A percentile compares a stretch with the other conserved stretches of the same genome.
Evolutionary conservation across 768 basidiomycete genomes (phyloP).

Genomic region (Termitomyces sp.): DNA sequence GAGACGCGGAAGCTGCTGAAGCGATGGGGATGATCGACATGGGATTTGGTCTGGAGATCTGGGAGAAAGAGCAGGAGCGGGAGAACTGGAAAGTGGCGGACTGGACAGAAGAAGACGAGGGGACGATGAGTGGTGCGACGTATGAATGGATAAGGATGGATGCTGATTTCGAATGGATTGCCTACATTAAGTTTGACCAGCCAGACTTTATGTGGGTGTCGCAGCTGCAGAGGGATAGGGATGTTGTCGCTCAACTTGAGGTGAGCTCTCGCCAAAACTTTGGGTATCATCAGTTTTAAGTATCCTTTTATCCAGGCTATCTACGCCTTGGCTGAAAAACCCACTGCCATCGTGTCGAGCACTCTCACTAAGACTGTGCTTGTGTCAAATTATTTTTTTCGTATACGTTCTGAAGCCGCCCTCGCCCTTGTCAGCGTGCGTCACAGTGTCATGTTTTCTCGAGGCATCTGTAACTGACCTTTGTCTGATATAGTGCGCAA

Average conservation of each 20-base stretch:
- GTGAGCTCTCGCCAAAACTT: slow-evolving; percentile 35
- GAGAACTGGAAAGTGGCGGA: slow-evolving; percentile 96
- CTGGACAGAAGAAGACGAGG: slow-evolving; percentile 97
- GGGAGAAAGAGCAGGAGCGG: slow-evolving; percentile 93
- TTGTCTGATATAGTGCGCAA: slow-evolving; percentile 60
- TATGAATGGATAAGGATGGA: slow-evolving; percentile 99
- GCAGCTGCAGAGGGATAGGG: slow-evolving; percentile 90
- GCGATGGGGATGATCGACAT: slow-evolving; percentile 93
- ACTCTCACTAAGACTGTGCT: slow-evolving; percentile 90
- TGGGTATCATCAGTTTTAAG: not conserved
- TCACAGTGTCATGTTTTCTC: not conserved
- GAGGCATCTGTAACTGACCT: slow-evolving; percentile 2
- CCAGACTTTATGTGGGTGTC: slow-evolving; percentile 99
- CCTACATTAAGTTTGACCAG: slow-evolving; percentile 87
- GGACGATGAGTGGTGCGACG: slow-evolving; percentile 88
- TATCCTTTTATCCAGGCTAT: slow-evolving; percentile 61
- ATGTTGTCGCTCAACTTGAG: slow-evolving; percentile 96
- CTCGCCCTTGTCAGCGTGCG: slow-evolving; percentile 75
- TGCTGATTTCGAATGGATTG: slow-evolving; percentile 99
- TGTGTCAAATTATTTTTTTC: slow-evolving; percentile 93
- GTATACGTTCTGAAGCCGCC: slow-evolving; percentile 93
- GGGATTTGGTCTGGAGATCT: slow-evolving; percentile 88
- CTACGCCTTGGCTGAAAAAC: slow-evolving; percentile 73
- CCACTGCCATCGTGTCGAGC: slow-evolving; percentile 82
- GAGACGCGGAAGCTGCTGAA: slow-evolving; percentile 87